Base-by-base conservation (phyloP, 805 yeast genomes). In the Priceomyces fermenticarens region DNA sequence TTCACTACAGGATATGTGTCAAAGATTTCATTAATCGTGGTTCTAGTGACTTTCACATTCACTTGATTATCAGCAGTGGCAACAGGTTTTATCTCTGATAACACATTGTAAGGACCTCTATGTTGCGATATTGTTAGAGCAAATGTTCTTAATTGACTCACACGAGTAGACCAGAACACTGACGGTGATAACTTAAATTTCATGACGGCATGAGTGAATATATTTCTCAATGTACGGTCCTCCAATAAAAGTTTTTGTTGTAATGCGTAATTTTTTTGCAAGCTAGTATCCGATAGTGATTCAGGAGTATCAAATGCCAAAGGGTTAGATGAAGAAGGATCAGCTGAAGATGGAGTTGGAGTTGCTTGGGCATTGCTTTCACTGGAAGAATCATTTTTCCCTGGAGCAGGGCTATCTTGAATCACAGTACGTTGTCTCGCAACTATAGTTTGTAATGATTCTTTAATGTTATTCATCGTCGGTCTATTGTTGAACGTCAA, bases 41-140 rank as follows among this genome's bases (percentile, higher is more conserved):
- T 97, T 41, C 96, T 72, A 0, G 99, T 87, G 27, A 93, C 85
- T 40, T 89, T 84, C 36, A 93, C 96, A 60, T 89, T 90, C 42
- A 91, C 96, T 58, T 88, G 88, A 62, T 91, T 91, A 55, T 91
- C 98, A 40, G 88, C 78, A 0, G 95, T 82, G 0, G 97, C 96
- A 6, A 88, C 91, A 0, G 98, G 97, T 55, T 86, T 88, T 47
- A 93, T 91, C 0, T 98, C 88, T 33, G 96, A 85, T 39, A 93
- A 67, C 0, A 93, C 98, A 56, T 93, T 93, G 59, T 90, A 93
- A 0, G 96, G 93, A 0, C 99, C 99, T 37, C 84, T 73, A 48
- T 86, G 85, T 57, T 93, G 99, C 14, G 88, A 78, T 12, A 80
- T 77, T 7, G 91, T 78, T 47, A 93, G 75, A 0, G 97, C 97